Conservation (phyloP, 73 alveolate genomes). For the Paramecium caudatum region DNA sequence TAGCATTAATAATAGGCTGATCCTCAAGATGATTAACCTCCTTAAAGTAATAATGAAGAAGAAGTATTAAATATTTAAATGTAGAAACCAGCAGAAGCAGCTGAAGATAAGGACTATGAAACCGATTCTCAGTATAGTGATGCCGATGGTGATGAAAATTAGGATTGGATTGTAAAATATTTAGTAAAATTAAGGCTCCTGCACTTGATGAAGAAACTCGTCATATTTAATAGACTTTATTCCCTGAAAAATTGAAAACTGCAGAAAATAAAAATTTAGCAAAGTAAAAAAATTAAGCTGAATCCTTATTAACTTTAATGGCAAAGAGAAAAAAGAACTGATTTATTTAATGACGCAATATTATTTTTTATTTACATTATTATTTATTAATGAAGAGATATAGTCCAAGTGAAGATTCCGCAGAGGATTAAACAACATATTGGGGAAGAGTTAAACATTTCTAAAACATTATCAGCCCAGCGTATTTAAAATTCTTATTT, state of each 20-base stretch:
- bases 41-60: background rate
- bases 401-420: constrained; percentile 38
- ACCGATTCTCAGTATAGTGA: background rate
- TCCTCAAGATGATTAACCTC: too few species aligned
- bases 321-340: background rate
- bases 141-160: background rate
- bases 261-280: background rate
- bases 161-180: constrained; percentile 11
- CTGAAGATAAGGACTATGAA: background rate
- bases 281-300: background rate
- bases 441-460: constrained; percentile 69
- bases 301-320: background rate
- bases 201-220: background rate
- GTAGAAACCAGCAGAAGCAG: background rate
- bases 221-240: constrained; percentile 25
- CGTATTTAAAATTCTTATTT: background rate
- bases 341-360: constrained; percentile 32
- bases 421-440: constrained; percentile 64
- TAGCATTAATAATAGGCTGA: background rate
- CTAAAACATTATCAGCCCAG: constrained; percentile 45
- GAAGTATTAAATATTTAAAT: background rate
- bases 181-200: background rate
- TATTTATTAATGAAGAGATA: constrained; percentile 54
- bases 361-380: constrained; percentile 16
- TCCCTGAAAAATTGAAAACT: constrained; percentile 45